phyloP scores from a whole-genome alignment of 1,139 yeast genomes.

The Tardiomyces depauwii region DNA sequence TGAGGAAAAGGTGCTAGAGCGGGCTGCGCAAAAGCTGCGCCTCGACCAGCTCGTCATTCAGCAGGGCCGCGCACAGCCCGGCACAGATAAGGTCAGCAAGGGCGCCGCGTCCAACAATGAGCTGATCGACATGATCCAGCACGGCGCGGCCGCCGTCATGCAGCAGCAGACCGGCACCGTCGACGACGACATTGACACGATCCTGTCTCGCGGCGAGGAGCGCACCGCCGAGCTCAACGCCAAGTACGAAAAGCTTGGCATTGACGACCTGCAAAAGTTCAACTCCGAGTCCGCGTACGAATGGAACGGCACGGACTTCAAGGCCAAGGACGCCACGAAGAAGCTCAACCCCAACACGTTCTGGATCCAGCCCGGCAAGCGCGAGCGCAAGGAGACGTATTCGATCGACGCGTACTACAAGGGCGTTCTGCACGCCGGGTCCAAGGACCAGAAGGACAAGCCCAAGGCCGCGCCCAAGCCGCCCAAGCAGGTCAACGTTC shows the following conservation, averaged over 20 bases:
- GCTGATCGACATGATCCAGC: constrained; percentile 89
- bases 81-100: constrained; percentile 33
- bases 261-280: constrained; percentile 87
- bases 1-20: constrained; percentile 89
- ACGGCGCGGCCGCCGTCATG: constrained; percentile 86
- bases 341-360: constrained; percentile 30
- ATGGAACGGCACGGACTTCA: constrained; percentile 94
- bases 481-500: constrained; percentile 43
- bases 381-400: constrained; percentile 85
- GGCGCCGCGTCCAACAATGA: constrained; percentile 58
- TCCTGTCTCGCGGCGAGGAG: constrained; percentile 67
- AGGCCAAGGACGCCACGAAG: constrained; percentile 38
- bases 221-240: constrained; percentile 70
- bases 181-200: constrained; percentile 69
- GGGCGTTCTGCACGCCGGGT: constrained; percentile 47
- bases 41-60: constrained; percentile 93
- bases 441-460: constrained; percentile 31
- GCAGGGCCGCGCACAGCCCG: constrained; percentile 54
- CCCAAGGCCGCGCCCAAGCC: constrained; percentile 19
- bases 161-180: constrained; percentile 25
- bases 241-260: constrained; percentile 72
- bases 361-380: constrained; percentile 83
- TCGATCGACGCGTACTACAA: constrained; percentile 84
- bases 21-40: constrained; percentile 91
- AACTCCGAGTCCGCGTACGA: constrained; percentile 79